Conservation (phyloP, 1,284 basidiomycete genomes). For the Trichosporon ovoides region DNA sequence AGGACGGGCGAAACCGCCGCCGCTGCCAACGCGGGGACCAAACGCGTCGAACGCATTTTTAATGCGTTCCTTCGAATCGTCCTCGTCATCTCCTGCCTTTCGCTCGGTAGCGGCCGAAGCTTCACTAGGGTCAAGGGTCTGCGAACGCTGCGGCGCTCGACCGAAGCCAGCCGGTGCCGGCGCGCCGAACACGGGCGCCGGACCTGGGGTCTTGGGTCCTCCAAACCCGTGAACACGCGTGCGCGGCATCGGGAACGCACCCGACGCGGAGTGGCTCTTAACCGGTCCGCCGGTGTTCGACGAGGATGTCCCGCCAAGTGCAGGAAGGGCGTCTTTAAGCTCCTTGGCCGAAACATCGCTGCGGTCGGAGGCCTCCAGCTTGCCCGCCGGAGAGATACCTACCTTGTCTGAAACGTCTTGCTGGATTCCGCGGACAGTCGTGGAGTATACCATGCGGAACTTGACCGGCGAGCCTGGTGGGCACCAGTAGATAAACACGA, state of each 20-base stretch:
- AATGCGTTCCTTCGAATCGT: conserved; percentile 39
- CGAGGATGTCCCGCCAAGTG: conserved; percentile 12
- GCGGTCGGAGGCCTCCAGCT: conserved; percentile 75
- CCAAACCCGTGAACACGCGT: conserved; percentile 5
- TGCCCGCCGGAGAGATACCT: conserved; percentile 48
- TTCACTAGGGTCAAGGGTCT: conserved; percentile 24
- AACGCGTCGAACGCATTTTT: conserved; percentile 46
- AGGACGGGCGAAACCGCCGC: conserved; percentile 42
- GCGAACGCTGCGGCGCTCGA: neutral
- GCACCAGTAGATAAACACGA: conserved; percentile 84
- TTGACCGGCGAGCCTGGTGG: conserved; percentile 72
- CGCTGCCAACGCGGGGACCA: conserved; percentile 40
- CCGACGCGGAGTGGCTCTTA: conserved; percentile 2
- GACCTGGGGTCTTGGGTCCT: conserved; percentile 9
- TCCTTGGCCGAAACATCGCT: conserved; percentile 56
- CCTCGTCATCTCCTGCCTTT: conserved; percentile 28
- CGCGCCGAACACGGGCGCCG: conserved; percentile 19
- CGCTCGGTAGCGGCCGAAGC: conserved; percentile 9
- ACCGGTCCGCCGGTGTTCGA: conserved; percentile 3
- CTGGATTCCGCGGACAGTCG: conserved; percentile 59
- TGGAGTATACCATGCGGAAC: conserved; percentile 79
- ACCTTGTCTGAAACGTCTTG: conserved; percentile 55
- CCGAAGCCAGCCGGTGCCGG: conserved; percentile 17
- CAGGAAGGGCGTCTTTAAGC: conserved; percentile 27
- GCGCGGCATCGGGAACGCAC: conserved; percentile 10